A percentile compares a stretch with the other conserved stretches of the same genome.
These are phyloP conservation scores for Pythium plurisporium DNA, from an alignment of 352 stramenopile genomes.

Conservation along the genomic window DNA sequence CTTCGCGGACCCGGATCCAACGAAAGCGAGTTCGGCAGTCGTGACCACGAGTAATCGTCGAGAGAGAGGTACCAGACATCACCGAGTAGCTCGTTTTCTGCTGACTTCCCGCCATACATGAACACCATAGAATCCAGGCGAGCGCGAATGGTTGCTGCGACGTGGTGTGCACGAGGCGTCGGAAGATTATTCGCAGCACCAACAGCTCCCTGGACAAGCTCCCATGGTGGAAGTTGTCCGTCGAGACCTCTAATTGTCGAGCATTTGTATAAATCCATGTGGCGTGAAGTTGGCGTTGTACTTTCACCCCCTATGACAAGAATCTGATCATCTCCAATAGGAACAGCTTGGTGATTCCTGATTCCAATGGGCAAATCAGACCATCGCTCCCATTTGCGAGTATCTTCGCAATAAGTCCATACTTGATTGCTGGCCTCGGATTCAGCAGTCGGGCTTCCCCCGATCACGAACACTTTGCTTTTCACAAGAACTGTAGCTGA, in stretches of 20 bases:
- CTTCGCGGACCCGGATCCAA: conserved; percentile 67
- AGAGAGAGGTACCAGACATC: conserved; percentile 82
- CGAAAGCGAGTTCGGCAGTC: conserved; percentile 64
- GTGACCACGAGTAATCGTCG: conserved; percentile 78
- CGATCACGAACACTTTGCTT: conserved; percentile 73
- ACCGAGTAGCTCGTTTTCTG: conserved; percentile 65
- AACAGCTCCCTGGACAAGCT: conserved; percentile 64
- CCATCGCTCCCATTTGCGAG: conserved; percentile 69
- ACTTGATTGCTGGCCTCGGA: conserved; percentile 44
- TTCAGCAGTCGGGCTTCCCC: conserved; percentile 29
- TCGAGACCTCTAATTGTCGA: conserved; percentile 50
- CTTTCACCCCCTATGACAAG: conserved; percentile 81
- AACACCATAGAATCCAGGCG: conserved; percentile 78
- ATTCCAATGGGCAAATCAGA: conserved; percentile 77
- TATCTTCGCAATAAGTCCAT: conserved; percentile 56
- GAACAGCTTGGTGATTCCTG: conserved; percentile 71
- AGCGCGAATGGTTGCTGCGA: conserved; percentile 55
- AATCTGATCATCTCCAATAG: conserved; percentile 66
- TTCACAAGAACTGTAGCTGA: conserved; percentile 53
- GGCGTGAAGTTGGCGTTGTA: conserved; percentile 57
- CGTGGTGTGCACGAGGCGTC: conserved; percentile 61
- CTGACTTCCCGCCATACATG: conserved; percentile 75
- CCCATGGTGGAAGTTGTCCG: conserved; percentile 67
- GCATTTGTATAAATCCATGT: conserved; percentile 86
- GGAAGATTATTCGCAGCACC: conserved; percentile 64